phyloP scores from a whole-genome alignment of 2,329 filamentous ascomycete genomes.

The Aspergillus udagawae region DNA sequence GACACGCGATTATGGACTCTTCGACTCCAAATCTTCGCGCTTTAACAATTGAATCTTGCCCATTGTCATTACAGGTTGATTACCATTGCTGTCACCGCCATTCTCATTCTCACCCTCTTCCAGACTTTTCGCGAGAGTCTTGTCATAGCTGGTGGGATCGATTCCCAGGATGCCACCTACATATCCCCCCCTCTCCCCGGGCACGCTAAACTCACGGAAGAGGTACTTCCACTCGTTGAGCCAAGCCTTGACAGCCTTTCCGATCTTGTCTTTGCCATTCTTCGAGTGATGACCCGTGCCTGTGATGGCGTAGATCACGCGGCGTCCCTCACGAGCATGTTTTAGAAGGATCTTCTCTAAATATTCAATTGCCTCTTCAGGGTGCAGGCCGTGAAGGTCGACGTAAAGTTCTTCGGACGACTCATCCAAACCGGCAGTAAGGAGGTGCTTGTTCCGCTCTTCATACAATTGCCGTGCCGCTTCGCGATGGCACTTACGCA shows the following conservation, averaged over 20 bases:
- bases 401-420: conserved; percentile 75
- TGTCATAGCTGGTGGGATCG: conserved; percentile 58
- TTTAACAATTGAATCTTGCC: conserved; percentile 45
- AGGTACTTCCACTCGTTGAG: conserved; percentile 94
- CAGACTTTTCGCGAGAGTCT: conserved; percentile 26
- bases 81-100: conserved; percentile 19
- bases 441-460: conserved; percentile 73
- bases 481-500: conserved; percentile 95
- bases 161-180: conserved; percentile 63
- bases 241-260: conserved; percentile 85
- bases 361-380: conserved; percentile 94
- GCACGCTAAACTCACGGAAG: conserved; percentile 93
- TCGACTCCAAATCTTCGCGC: conserved; percentile 39
- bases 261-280: conserved; percentile 98
- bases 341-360: conserved; percentile 82
- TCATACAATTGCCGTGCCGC: conserved; percentile 90
- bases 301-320: conserved; percentile 90
- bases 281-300: conserved; percentile 97
- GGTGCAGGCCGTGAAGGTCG: conserved; percentile 96
- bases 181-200: conserved; percentile 82
- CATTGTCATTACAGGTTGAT: conserved; percentile 29
- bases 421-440: conserved; percentile 39
- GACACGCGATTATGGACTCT: conserved; percentile 17
- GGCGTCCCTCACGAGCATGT: conserved; percentile 64
- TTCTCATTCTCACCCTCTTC: conserved; percentile 21